Percentiles rank a stretch among this genome's conserved stretches.
Evolutionary conservation across 805 yeast species (phyloP).

Genomic region (Metschnikowia henanensis): DNA sequence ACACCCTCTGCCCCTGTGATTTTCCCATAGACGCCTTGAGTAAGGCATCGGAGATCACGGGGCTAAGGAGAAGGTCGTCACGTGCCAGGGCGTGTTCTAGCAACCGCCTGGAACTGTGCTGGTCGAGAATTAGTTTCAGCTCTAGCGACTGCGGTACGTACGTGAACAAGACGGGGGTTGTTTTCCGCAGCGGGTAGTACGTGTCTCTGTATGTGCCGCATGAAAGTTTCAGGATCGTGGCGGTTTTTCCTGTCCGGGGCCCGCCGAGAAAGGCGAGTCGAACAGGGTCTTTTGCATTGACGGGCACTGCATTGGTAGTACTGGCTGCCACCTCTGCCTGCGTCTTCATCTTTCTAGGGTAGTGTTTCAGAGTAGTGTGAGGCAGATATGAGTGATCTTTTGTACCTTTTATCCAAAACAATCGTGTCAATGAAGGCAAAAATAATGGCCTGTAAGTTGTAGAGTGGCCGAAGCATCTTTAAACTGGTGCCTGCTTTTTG

Average conservation of each 20-base stretch:
- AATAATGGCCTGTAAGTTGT: no score
- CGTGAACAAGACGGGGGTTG: slow-evolving; percentile 57
- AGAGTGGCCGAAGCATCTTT: no score
- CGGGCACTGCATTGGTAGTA: slow-evolving; percentile 6
- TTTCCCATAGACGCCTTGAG: slow-evolving; percentile 1
- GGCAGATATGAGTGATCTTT: no score
- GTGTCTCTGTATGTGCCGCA: slow-evolving; percentile 58
- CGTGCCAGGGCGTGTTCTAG: slow-evolving; percentile 15
- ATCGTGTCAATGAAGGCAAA: no score
- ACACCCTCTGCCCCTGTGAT: background rate
- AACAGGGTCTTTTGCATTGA: slow-evolving; percentile 38
- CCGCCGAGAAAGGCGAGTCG: slow-evolving; percentile 64
- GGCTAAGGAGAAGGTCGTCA: slow-evolving; percentile 26
- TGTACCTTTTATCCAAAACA: no score
- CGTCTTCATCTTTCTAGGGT: slow-evolving; percentile 1
- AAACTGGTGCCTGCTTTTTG: background rate
- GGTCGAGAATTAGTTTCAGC: slow-evolving; percentile 25
- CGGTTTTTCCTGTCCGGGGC: slow-evolving; percentile 58
- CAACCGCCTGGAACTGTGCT: slow-evolving; percentile 15
- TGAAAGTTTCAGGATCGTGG: slow-evolving; percentile 50
- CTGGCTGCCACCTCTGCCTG: slow-evolving; percentile 9
- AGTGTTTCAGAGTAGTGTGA: no score
- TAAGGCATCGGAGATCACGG: slow-evolving; percentile 28
- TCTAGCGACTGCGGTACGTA: slow-evolving; percentile 40
- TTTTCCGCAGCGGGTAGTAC: slow-evolving; percentile 70